These are phyloP conservation scores for Rubroshorea leprosula DNA, from an alignment of 345 rosid genomes.

Conservation along the genomic window DNA sequence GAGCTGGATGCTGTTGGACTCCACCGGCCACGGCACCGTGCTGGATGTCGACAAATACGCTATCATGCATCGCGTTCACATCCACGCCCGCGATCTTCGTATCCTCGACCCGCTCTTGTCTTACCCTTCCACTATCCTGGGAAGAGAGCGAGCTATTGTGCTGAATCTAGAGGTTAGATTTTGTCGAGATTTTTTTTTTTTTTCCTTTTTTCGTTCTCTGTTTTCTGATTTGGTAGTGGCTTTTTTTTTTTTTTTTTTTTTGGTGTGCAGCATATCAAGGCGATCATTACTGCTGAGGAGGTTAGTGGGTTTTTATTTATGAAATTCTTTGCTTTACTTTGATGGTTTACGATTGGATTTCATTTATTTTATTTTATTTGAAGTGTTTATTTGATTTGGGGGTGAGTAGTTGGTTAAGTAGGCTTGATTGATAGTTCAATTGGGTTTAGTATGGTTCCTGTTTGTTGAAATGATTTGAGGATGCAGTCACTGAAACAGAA, in stretches of 20 bases:
- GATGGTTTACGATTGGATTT: neutral
- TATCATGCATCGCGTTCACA: slow-evolving; percentile 93
- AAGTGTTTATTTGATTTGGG: no score
- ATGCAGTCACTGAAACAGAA: no score
- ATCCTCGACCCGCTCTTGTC: slow-evolving; percentile 89
- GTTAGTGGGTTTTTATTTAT: slow-evolving; percentile 36
- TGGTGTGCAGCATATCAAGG: slow-evolving; percentile 78
- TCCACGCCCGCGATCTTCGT: slow-evolving; percentile 97
- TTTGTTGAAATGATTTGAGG: no score
- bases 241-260: neutral
- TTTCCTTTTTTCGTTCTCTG: neutral
- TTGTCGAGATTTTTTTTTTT: neutral
- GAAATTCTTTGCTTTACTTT: neutral
- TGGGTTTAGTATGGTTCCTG: no score
- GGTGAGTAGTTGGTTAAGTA: no score
- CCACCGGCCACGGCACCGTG: slow-evolving; percentile 42
- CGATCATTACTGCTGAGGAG: slow-evolving; percentile 92
- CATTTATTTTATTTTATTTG: no score
- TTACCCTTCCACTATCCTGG: slow-evolving; percentile 95
- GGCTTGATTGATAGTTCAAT: no score
- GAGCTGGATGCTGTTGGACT: slow-evolving; percentile 63
- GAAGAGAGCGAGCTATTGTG: slow-evolving; percentile 93
- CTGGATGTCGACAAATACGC: slow-evolving; percentile 75
- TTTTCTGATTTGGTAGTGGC: neutral
- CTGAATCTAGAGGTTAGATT: slow-evolving; percentile 75